Evolutionary conservation across 371 early-diverging fungal genomes (phyloP).

Genomic region (Thermomucor indicae-seudaticae): DNA sequence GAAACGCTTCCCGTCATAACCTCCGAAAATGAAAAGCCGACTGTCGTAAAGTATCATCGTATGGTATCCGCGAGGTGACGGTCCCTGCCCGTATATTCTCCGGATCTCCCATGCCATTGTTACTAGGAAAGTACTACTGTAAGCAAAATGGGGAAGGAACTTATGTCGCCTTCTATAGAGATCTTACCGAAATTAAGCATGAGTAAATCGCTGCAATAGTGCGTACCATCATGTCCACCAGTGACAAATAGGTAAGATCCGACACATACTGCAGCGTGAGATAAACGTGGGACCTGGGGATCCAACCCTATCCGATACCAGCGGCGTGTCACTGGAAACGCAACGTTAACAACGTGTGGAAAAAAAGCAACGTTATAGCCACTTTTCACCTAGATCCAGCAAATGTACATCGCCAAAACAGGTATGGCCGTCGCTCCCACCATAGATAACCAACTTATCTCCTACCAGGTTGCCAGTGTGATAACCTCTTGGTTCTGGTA

Average conservation of each 20-base stretch:
- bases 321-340: neutral
- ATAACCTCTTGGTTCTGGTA: conserved; percentile 78
- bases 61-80: conserved; percentile 82
- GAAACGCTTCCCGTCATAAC: conserved; percentile 77
- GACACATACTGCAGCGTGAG: conserved; percentile 77
- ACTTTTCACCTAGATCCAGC: conserved; percentile 61
- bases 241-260: conserved; percentile 85
- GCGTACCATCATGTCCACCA: conserved; percentile 83
- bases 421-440: conserved; percentile 86
- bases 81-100: conserved; percentile 67
- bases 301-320: conserved; percentile 61
- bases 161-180: neutral
- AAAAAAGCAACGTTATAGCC: neutral
- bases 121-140: conserved; percentile 32
- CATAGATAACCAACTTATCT: conserved; percentile 76
- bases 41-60: conserved; percentile 76
- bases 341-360: neutral
- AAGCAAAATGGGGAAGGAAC: neutral
- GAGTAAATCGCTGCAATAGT: conserved; percentile 72
- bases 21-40: conserved; percentile 79
- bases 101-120: conserved; percentile 80
- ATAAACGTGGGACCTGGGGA: conserved; percentile 64
- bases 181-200: conserved; percentile 72
- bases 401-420: conserved; percentile 81
- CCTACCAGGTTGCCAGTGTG: conserved; percentile 82